These are phyloP conservation scores for Zizania latifolia DNA, from an alignment of 176 grass and related monocot genomes.

Conservation along the genomic window DNA sequence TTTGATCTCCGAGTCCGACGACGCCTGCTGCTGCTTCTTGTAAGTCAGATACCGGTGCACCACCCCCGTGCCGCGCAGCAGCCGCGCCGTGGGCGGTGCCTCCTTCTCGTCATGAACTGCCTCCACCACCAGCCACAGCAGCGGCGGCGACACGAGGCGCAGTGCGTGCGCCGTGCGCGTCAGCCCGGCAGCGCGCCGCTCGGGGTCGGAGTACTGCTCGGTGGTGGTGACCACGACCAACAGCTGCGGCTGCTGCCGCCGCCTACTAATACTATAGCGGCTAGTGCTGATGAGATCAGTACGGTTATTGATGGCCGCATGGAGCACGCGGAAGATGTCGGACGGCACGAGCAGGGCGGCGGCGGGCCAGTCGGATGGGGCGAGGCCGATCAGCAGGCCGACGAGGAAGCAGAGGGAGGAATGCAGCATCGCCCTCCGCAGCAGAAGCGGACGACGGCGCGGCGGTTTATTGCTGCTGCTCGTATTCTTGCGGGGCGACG, in stretches of 20 bases:
- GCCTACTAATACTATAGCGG: too few relatives aligned
- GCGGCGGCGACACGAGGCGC: constrained; percentile 53
- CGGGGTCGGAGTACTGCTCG: constrained; percentile 11
- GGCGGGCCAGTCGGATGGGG: constrained; percentile 41
- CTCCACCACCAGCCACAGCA: constrained; percentile 93
- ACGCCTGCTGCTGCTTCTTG: constrained; percentile 11
- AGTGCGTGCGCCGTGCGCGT: constrained; percentile 61
- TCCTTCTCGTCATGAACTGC: neutral
- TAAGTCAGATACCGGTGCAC: constrained; percentile 71
- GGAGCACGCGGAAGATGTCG: constrained; percentile 15
- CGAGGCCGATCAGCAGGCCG: constrained; percentile 57
- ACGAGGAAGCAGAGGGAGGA: constrained; percentile 72
- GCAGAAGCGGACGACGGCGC: neutral
- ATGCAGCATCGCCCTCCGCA: constrained; percentile 53
- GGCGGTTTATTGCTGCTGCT: neutral
- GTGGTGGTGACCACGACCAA: constrained; percentile 66
- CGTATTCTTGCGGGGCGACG: neutral
- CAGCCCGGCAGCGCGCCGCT: constrained; percentile 43
- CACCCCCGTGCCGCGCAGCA: constrained; percentile 57
- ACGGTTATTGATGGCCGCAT: constrained; percentile 2
- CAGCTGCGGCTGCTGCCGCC: constrained; percentile 10
- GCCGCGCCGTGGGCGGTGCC: constrained; percentile 38
- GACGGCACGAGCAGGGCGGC: constrained; percentile 3
- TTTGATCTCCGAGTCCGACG: too few relatives aligned
- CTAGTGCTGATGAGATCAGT: neutral